A percentile compares a stretch with the other conserved stretches of the same genome.
Conservation (phyloP, 306 rosid genomes). For the Hylodesmum podocarpum region DNA sequence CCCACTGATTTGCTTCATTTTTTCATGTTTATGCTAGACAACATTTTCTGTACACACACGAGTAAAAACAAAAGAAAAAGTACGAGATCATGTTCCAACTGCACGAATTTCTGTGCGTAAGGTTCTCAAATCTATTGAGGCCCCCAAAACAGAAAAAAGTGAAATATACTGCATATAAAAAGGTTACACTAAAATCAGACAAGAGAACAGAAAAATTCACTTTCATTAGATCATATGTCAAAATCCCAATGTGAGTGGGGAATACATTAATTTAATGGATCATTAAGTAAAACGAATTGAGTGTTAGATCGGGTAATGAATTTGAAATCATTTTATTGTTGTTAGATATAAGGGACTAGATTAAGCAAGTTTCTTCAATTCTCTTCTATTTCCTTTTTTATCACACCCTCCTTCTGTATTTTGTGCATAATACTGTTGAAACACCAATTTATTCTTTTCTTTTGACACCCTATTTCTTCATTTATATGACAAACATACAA, state of each 20-base stretch:
- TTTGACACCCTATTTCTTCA: not conserved
- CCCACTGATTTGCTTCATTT: constrained; percentile 44
- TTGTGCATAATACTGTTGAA: not conserved
- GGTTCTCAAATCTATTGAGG: constrained; percentile 35
- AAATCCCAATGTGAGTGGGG: constrained; percentile 13
- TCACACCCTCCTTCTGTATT: not conserved
- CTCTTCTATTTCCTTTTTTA: not conserved
- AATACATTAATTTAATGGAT: not conserved
- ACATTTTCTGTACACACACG: constrained; percentile 24
- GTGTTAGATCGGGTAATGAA: not conserved
- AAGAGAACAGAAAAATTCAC: not conserved
- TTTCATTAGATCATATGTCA: not conserved
- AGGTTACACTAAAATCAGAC: constrained; percentile 1
- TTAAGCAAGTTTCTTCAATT: not conserved
- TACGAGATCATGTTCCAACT: constrained; percentile 19
- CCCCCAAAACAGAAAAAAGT: constrained; percentile 13
- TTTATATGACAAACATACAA: not conserved
- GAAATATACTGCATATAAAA: constrained; percentile 6
- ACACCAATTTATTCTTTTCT: not conserved
- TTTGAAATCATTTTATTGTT: not conserved
- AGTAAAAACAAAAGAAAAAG: constrained; percentile 41
- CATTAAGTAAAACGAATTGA: not conserved
- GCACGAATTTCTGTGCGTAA: constrained; percentile 21
- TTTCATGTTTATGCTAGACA: constrained; percentile 20
- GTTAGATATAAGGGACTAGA: not conserved